These are phyloP conservation scores for Paraconiothyrium brasiliense DNA, from an alignment of 2,329 filamentous ascomycete genomes.

Conservation along the genomic window DNA sequence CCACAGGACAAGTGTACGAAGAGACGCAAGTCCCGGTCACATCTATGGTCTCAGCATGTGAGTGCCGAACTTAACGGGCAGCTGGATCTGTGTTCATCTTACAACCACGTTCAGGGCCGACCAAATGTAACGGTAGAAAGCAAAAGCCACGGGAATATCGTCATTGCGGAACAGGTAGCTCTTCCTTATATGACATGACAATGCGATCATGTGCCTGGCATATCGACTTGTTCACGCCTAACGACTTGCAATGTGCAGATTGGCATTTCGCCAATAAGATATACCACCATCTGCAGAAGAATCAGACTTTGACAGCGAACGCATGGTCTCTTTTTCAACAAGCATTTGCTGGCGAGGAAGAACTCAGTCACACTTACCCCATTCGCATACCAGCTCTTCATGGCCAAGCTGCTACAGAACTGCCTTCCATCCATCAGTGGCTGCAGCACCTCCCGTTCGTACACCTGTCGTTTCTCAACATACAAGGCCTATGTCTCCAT, in stretches of 20 bases:
- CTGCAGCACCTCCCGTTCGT: constrained; percentile 25
- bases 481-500: constrained; percentile 22
- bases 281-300: constrained; percentile 26
- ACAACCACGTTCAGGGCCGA: constrained; percentile 14
- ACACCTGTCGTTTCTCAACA: constrained; percentile 31
- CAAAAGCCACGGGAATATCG: constrained; percentile 21
- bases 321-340: constrained; percentile 29
- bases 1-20: constrained; percentile 30
- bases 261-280: constrained; percentile 31
- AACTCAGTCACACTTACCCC: constrained; percentile 23
- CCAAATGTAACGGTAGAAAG: constrained; percentile 24
- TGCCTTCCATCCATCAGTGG: constrained; percentile 25
- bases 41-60: constrained; percentile 32
- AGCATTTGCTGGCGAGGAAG: constrained; percentile 30
- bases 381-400: constrained; percentile 13
- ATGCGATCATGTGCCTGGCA: constrained; percentile 32
- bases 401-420: constrained; percentile 9
- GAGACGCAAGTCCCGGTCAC: constrained; percentile 22
- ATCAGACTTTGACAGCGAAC: constrained; percentile 27
- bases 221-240: constrained; percentile 25
- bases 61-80: background rate
- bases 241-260: constrained; percentile 28
- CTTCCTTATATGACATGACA: constrained; percentile 29
- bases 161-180: constrained; percentile 22
- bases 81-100: background rate